A percentile compares a stretch with the other conserved stretches of the same genome.
phyloP scores from a whole-genome alignment of 768 basidiomycete species.

The Amylocystis lapponica region DNA sequence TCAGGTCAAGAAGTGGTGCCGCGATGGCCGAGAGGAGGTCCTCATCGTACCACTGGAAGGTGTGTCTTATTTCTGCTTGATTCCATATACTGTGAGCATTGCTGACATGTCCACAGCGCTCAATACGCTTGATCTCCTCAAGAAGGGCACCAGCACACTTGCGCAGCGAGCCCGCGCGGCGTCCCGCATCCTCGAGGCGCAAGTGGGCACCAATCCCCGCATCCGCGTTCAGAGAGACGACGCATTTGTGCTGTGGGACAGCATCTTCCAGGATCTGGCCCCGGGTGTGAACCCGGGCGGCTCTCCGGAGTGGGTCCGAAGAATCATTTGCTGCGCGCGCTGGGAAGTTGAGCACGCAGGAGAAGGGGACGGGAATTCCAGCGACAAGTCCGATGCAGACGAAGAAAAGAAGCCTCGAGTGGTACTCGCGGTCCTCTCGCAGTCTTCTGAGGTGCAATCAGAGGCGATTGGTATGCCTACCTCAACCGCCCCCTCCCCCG shows the following conservation, averaged over 20 bases:
- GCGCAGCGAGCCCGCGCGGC: constrained; percentile 83
- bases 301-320: constrained; percentile 81
- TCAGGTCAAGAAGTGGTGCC: constrained; percentile 80
- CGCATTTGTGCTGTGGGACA: constrained; percentile 79
- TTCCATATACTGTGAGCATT: constrained; percentile 2
- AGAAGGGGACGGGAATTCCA: constrained; percentile 17
- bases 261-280: constrained; percentile 46
- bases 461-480: constrained; percentile 6
- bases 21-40: constrained; percentile 69
- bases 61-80: constrained; percentile 28
- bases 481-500: constrained; percentile 37
- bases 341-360: constrained; percentile 64
- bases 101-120: constrained; percentile 47
- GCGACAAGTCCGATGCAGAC: constrained; percentile 5
- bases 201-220: constrained; percentile 77
- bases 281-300: constrained; percentile 7
- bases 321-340: constrained; percentile 76
- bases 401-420: constrained; percentile 39
- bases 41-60: constrained; percentile 88
- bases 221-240: constrained; percentile 80
- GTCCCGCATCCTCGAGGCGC: constrained; percentile 82
- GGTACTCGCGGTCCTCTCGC: constrained; percentile 48
- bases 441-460: constrained; percentile 9
- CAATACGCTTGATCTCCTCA: constrained; percentile 87
- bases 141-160: constrained; percentile 78